A percentile compares a stretch with the other conserved stretches of the same genome.
phyloP scores from a whole-genome alignment of 1,139 yeast genomes.

The Kodamaea sp. region DNA sequence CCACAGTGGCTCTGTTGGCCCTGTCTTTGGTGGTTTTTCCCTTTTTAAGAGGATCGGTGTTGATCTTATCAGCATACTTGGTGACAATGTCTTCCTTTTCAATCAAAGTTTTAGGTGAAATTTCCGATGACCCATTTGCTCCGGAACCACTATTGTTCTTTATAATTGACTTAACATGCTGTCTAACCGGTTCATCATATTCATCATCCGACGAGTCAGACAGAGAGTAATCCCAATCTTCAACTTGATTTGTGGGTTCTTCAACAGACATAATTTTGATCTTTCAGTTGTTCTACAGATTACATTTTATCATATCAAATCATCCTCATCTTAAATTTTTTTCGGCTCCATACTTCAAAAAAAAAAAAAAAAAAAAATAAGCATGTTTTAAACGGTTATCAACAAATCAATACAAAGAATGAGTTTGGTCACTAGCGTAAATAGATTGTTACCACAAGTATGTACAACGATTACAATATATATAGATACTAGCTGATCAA shows the following conservation, averaged over 20 bases:
- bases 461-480: conserved; percentile 2
- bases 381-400: not conserved
- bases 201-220: conserved; percentile 11
- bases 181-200: not conserved
- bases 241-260: conserved; percentile 2
- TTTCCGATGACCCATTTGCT: conserved; percentile 2
- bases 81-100: conserved; percentile 61
- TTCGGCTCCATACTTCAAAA: conserved; percentile 4
- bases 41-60: conserved; percentile 56
- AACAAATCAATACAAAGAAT: not conserved
- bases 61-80: conserved; percentile 60
- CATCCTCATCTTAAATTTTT: conserved; percentile 3
- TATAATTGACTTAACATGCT: conserved; percentile 5
- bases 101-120: conserved; percentile 18
- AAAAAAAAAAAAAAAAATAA: not conserved
- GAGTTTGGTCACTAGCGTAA: conserved; percentile 6
- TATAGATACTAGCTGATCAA: too few relatives aligned
- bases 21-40: conserved; percentile 70
- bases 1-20: conserved; percentile 93
- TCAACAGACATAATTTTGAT: conserved; percentile 7
- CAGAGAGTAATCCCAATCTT: conserved; percentile 8
- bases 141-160: conserved; percentile 11
- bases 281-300: not conserved
- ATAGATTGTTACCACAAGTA: conserved; percentile 11
- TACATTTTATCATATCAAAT: not conserved